These are phyloP conservation scores for Tremella fuciformis DNA, from an alignment of 768 basidiomycete species.

Conservation along the genomic window DNA sequence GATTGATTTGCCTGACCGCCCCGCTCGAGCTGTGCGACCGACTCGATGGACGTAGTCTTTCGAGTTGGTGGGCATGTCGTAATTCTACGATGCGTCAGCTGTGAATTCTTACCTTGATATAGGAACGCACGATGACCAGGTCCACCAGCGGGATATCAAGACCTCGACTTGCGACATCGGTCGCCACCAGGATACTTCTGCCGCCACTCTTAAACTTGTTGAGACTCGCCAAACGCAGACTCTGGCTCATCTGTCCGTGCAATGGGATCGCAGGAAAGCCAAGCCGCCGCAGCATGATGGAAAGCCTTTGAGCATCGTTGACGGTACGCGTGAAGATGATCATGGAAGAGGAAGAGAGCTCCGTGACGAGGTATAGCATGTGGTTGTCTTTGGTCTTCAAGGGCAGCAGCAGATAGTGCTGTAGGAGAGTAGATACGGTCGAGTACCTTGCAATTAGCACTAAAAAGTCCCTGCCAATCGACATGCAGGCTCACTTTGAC, in stretches of 20 bases:
- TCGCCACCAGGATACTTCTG: conserved; percentile 87
- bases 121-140: conserved; percentile 64
- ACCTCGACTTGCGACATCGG: conserved; percentile 92
- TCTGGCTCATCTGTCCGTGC: conserved; percentile 92
- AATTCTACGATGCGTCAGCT: conserved; percentile 59
- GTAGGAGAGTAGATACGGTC: conserved; percentile 89
- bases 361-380: conserved; percentile 82
- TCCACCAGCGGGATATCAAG: conserved; percentile 95
- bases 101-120: background rate
- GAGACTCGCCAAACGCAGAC: conserved; percentile 84
- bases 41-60: conserved; percentile 99
- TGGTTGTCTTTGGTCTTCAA: conserved; percentile 87
- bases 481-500: conserved; percentile 85
- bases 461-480: too few relatives aligned
- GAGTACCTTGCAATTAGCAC: conserved; percentile 68
- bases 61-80: conserved; percentile 93
- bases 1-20: conserved; percentile 92
- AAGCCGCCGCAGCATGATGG: conserved; percentile 81
- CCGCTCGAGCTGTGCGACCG: conserved; percentile 94
- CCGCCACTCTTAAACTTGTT: conserved; percentile 94
- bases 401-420: conserved; percentile 93
- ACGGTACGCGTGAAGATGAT: conserved; percentile 97
- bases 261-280: conserved; percentile 94
- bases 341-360: conserved; percentile 83
- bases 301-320: conserved; percentile 81